Base-by-base conservation (phyloP, 805 yeast genomes). In the Saccharomycopsis sp. region DNA sequence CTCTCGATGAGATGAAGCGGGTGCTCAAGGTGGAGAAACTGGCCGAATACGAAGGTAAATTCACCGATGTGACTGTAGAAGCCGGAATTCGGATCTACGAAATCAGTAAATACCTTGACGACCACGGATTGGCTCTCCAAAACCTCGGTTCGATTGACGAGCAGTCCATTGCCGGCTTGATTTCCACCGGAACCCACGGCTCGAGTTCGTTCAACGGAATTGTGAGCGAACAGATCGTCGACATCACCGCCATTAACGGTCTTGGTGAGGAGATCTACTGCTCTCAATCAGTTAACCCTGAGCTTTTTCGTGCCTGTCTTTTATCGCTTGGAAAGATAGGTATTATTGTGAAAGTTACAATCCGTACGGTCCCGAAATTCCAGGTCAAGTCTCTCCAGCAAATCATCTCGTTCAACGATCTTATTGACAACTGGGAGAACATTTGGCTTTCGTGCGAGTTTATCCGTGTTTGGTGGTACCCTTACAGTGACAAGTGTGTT, bases 401-500 rank as follows among this genome's bases (percentile, higher is more conserved):
- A 71, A 86, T 91, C 42, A 84, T 93, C 65, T 75, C 83, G 25
- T 90, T 93, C 67, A 87, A 86, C 23, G 82, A 89, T 3, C 72
- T 93, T 64, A 73, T 76, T 14, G 76, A 82, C 61, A 73, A 74
- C 60, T 90, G 96, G 90, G 89, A 87, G 64, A 76, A 77, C 14
- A 72, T 93, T 52, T 93, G 97, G 96, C 82, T 88, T 2, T 84
- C 89, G 53, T 80, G 90, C n/a, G 99, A 93, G 73, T 93, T 84
- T 68, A 86, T 91, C 52, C 82, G 98, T 63, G 82, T 91, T 54
- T 93, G 98, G 97, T 94, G 98, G 98, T 94, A 87, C 72, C 98
- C 99, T 1, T 94, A 93, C 71, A 78, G 94, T 17, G 81, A 83
- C 55, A 86, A 86, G 67, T 89, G 96, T 75, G 84, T 91, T 35